These are phyloP conservation scores for Lophium mytilinum DNA, from an alignment of 495 filamentous ascomycete genomes.

Conservation along the genomic window DNA sequence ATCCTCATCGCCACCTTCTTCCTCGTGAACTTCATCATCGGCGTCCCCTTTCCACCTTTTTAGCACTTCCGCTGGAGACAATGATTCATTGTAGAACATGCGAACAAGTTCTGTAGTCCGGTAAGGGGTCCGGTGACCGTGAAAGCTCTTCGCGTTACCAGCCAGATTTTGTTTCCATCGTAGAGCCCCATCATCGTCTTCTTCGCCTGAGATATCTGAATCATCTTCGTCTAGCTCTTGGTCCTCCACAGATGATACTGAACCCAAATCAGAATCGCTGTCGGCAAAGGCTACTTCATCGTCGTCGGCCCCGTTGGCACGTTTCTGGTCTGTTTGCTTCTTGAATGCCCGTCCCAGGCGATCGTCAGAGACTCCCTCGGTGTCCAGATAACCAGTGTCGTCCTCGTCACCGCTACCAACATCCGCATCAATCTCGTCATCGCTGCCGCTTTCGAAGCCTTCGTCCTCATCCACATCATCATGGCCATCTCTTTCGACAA, in stretches of 20 bases:
- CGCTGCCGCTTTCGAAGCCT: slow-evolving; percentile 31
- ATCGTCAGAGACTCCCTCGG: slow-evolving; percentile 34
- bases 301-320: slow-evolving; percentile 39
- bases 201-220: slow-evolving; percentile 44
- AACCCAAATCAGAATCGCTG: slow-evolving; percentile 91
- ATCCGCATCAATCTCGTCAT: slow-evolving; percentile 45
- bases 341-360: slow-evolving; percentile 38
- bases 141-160: slow-evolving; percentile 63
- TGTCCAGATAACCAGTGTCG: slow-evolving; percentile 37
- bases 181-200: slow-evolving; percentile 56
- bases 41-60: slow-evolving; percentile 67
- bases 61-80: slow-evolving; percentile 68
- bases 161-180: slow-evolving; percentile 84
- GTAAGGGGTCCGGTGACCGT: slow-evolving; percentile 58
- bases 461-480: slow-evolving; percentile 40
- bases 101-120: slow-evolving; percentile 72
- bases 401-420: slow-evolving; percentile 50
- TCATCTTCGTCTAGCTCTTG: slow-evolving; percentile 52
- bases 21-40: slow-evolving; percentile 35
- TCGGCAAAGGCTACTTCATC: slow-evolving; percentile 77
- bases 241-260: slow-evolving; percentile 64
- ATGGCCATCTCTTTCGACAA: slow-evolving; percentile 48
- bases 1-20: slow-evolving; percentile 56
- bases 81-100: slow-evolving; percentile 77
- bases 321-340: slow-evolving; percentile 41